Evolutionary conservation across 2,329 filamentous ascomycete species (phyloP).

Genomic region (Davidsoniella virescens): DNA sequence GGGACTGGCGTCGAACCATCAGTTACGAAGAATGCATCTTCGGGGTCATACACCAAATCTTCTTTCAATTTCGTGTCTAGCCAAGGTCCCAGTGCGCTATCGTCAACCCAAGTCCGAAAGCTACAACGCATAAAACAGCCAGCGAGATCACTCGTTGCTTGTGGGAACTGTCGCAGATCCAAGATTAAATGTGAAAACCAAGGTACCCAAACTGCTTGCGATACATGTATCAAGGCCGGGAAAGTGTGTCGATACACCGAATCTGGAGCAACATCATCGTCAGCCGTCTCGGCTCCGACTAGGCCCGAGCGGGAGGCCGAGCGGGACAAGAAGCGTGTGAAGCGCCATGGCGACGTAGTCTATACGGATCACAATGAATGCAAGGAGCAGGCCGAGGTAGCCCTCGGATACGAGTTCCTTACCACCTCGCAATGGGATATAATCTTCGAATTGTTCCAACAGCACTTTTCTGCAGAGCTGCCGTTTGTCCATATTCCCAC

Average conservation of each 20-base stretch:
- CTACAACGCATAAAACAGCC: slow-evolving; percentile 16
- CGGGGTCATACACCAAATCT: no score
- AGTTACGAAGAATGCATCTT: no score
- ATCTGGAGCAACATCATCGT: slow-evolving; percentile 7
- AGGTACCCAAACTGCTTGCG: slow-evolving; percentile 54
- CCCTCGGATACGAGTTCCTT: slow-evolving; percentile 44
- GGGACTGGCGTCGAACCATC: no score
- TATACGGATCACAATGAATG: slow-evolving; percentile 24
- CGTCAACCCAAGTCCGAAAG: no score
- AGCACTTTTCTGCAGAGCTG: slow-evolving; percentile 56
- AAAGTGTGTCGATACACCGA: slow-evolving; percentile 59
- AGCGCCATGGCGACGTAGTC: slow-evolving; percentile 27
- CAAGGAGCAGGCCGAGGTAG: slow-evolving; percentile 34
- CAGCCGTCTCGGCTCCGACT: slow-evolving; percentile 16
- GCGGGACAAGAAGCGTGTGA: slow-evolving; percentile 33
- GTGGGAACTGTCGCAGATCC: slow-evolving; percentile 56
- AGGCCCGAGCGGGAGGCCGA: slow-evolving; percentile 27
- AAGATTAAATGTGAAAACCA: slow-evolving; percentile 81
- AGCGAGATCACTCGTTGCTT: slow-evolving; percentile 69
- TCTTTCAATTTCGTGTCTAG: no score
- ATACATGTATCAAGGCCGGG: slow-evolving; percentile 54
- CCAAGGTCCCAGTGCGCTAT: no score
- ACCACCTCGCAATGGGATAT: slow-evolving; percentile 52
- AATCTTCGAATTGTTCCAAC: slow-evolving; percentile 52
- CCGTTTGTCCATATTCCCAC: slow-evolving; percentile 54